Evolutionary conservation across 192 early-diverging fungal genomes (phyloP).

Genomic region (Coemansia sp.): DNA sequence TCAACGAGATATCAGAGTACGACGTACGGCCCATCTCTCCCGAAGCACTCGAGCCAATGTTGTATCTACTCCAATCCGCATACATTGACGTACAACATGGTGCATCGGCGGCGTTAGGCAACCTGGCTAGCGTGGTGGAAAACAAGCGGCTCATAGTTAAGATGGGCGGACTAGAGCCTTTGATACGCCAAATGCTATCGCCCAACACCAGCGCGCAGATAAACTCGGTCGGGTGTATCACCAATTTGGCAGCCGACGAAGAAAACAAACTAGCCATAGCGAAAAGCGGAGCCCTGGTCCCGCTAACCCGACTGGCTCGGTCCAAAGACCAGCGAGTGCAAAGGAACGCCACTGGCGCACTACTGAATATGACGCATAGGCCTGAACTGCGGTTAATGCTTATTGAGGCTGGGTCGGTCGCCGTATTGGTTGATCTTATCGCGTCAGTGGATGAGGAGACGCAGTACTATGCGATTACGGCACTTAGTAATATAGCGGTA

Average conservation of each 20-base stretch:
- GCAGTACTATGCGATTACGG: slow-evolving; percentile 89
- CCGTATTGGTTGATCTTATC: slow-evolving; percentile 73
- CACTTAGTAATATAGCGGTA: slow-evolving; percentile 87
- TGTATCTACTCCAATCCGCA: slow-evolving; percentile 73
- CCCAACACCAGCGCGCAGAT: slow-evolving; percentile 81
- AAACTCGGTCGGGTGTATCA: slow-evolving; percentile 90
- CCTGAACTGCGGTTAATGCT: slow-evolving; percentile 71
- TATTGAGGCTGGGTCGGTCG: slow-evolving; percentile 73
- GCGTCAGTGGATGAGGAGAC: slow-evolving; percentile 75
- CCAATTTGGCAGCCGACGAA: slow-evolving; percentile 79
- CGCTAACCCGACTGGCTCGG: slow-evolving; percentile 69
- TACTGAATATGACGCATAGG: slow-evolving; percentile 90
- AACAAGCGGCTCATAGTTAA: slow-evolving; percentile 82
- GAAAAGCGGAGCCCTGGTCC: slow-evolving; percentile 72
- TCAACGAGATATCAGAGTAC: slow-evolving; percentile 85
- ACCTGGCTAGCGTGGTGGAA: slow-evolving; percentile 65
- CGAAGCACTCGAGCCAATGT: slow-evolving; percentile 70
- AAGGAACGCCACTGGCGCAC: slow-evolving; percentile 85
- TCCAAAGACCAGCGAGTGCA: slow-evolving; percentile 80
- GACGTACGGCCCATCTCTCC: slow-evolving; percentile 70
- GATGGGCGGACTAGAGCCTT: slow-evolving; percentile 70
- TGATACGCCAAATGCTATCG: slow-evolving; percentile 79
- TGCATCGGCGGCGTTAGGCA: slow-evolving; percentile 81
- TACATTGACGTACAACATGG: slow-evolving; percentile 79
- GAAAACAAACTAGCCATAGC: slow-evolving; percentile 84